Evolutionary conservation across 208 protist genomes (phyloP).

Genomic region (Vickermania ingenoplastis): DNA sequence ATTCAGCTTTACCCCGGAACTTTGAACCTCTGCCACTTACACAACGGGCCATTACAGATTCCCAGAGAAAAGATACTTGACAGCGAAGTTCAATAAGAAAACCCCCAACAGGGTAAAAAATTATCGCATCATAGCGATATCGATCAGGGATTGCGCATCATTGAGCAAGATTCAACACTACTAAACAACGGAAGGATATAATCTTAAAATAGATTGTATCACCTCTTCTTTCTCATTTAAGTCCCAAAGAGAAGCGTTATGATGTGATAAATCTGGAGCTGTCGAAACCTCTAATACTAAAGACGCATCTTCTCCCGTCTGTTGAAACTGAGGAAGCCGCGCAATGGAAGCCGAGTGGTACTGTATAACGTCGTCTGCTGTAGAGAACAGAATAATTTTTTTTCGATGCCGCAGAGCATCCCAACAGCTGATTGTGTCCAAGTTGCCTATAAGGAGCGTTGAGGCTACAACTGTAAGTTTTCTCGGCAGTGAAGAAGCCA

Average conservation of each 20-base stretch:
- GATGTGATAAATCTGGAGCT: conserved; percentile 5
- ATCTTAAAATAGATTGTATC: not conserved
- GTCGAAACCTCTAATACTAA: conserved; percentile 26
- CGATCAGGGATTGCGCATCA: not conserved
- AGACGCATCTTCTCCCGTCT: conserved; percentile 9
- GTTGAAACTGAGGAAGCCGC: conserved; percentile 30
- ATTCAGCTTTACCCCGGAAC: no score
- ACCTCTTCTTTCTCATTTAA: not conserved
- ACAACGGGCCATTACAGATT: no score
- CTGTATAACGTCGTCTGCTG: conserved; percentile 55
- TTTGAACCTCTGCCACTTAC: no score
- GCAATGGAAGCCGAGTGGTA: conserved; percentile 38
- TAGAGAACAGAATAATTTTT: conserved; percentile 61
- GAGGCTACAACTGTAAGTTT: conserved; percentile 24
- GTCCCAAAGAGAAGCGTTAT: not conserved
- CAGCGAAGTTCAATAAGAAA: no score
- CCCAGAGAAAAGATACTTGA: no score
- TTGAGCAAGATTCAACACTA: not conserved
- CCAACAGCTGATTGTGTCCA: conserved; percentile 36
- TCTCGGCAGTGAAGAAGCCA: conserved; percentile 47
- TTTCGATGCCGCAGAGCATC: conserved; percentile 21
- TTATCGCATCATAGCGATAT: no score
- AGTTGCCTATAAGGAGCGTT: conserved; percentile 34
- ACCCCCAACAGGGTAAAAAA: no score
- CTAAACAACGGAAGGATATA: not conserved